phyloP scores from a whole-genome alignment of 176 grass and related monocot genomes.

The Echinochloa phyllopogon region DNA sequence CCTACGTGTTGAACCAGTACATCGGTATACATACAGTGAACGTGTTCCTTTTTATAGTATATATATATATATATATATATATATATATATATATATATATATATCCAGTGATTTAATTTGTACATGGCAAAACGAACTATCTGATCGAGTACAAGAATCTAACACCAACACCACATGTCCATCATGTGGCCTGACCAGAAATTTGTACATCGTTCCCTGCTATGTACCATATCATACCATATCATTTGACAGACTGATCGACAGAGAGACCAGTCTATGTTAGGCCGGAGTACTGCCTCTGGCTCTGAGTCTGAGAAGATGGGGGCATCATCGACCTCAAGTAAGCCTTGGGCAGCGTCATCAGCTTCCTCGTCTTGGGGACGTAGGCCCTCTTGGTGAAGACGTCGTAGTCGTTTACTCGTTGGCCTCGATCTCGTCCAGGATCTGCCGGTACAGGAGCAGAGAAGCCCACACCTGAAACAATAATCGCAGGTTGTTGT shows the following conservation, averaged over 20 bases:
- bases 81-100: conserved; percentile 1
- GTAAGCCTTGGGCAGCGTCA: conserved; percentile 83
- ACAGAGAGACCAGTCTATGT: background rate
- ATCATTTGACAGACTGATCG: background rate
- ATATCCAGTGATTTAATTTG: background rate
- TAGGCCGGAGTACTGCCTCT: conserved; percentile 24
- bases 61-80: conserved; percentile 36
- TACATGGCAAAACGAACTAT: background rate
- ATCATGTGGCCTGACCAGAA: background rate
- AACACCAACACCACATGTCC: background rate
- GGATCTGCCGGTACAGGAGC: conserved; percentile 82
- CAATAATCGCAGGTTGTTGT: background rate
- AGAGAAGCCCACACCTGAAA: conserved; percentile 98
- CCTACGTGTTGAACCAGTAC: no score
- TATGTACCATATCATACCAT: background rate
- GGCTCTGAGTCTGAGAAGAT: conserved; percentile 33
- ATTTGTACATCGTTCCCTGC: conserved; percentile 19
- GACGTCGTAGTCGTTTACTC: conserved; percentile 92
- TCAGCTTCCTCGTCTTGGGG: conserved; percentile 86
- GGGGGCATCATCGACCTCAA: conserved; percentile 63
- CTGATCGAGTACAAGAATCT: background rate
- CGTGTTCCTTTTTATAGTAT: background rate
- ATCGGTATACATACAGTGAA: no score
- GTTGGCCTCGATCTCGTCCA: conserved; percentile 95
- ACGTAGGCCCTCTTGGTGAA: conserved; percentile 90